phyloP scores from a whole-genome alignment of 805 yeast genomes.

The Cyberlindnera mrakii region DNA sequence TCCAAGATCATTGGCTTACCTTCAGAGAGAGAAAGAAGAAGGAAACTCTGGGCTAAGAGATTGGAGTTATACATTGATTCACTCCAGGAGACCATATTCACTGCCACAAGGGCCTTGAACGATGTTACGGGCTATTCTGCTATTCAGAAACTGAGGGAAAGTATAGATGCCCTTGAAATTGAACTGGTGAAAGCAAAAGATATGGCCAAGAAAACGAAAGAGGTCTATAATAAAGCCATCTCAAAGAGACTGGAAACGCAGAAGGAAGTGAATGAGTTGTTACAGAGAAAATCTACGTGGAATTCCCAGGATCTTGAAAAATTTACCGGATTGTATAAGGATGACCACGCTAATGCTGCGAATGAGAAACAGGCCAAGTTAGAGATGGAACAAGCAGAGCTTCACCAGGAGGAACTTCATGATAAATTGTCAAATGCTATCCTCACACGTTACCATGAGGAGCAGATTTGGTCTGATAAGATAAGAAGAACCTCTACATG shows the following conservation, averaged over 20 bases:
- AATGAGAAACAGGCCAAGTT: slow-evolving; percentile 46
- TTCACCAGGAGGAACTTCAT: slow-evolving; percentile 61
- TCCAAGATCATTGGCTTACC: slow-evolving; percentile 34
- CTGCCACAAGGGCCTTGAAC: slow-evolving; percentile 66
- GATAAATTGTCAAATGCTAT: slow-evolving; percentile 68
- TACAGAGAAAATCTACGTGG: slow-evolving; percentile 86
- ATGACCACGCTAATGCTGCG: slow-evolving; percentile 70
- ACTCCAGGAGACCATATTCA: slow-evolving; percentile 48
- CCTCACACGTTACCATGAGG: slow-evolving; percentile 87
- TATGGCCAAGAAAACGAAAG: slow-evolving; percentile 43
- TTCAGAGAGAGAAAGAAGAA: slow-evolving; percentile 36
- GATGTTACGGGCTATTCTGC: slow-evolving; percentile 88
- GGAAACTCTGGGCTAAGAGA: slow-evolving; percentile 37
- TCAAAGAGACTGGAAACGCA: slow-evolving; percentile 65
- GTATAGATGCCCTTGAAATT: slow-evolving; percentile 52
- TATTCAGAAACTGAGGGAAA: slow-evolving; percentile 62
- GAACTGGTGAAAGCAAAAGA: slow-evolving; percentile 43
- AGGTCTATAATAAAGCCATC: slow-evolving; percentile 52
- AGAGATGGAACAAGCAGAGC: slow-evolving; percentile 49
- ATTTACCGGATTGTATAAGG: slow-evolving; percentile 75
- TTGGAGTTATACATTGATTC: slow-evolving; percentile 47
- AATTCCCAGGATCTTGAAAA: slow-evolving; percentile 68
- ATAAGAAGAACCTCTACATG: slow-evolving; percentile 91
- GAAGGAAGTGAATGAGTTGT: slow-evolving; percentile 76
- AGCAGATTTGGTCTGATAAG: slow-evolving; percentile 97